Conservation (phyloP, 768 basidiomycete species). For the Dacryopinax primogenitus region DNA sequence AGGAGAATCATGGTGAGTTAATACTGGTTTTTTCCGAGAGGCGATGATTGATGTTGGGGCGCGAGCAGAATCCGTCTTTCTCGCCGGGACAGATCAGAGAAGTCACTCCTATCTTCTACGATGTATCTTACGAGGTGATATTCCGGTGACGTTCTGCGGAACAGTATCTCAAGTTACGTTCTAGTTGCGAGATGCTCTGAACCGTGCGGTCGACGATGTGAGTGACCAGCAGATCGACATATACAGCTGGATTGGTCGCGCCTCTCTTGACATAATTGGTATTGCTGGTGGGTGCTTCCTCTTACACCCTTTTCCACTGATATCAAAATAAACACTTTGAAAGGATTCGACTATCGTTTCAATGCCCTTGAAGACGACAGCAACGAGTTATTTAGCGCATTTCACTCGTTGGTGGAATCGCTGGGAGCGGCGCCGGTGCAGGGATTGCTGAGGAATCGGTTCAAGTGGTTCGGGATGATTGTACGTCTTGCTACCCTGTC, state of each 20-base stretch:
- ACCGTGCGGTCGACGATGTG: slow-evolving; percentile 18
- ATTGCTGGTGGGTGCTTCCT: slow-evolving; percentile 16
- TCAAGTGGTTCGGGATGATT: not conserved
- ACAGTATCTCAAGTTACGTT: not conserved
- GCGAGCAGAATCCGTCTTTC: slow-evolving; percentile 39
- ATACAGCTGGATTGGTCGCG: slow-evolving; percentile 4
- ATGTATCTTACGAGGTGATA: slow-evolving; percentile 41
- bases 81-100: slow-evolving; percentile 38
- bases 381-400: not conserved
- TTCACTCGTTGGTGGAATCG: not conserved
- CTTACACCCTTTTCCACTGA: not conserved
- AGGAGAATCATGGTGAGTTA: slow-evolving; percentile 7
- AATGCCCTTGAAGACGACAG: not conserved
- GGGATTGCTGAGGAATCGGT: not conserved
- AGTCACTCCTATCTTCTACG: slow-evolving; percentile 44
- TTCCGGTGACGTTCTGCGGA: not conserved
- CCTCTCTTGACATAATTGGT: slow-evolving; percentile 12
- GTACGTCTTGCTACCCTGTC: not conserved
- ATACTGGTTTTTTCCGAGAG: not conserved
- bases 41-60: not conserved
- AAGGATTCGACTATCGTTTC: not conserved
- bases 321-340: not conserved
- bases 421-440: not conserved
- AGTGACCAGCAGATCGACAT: slow-evolving; percentile 36
- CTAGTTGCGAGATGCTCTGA: slow-evolving; percentile 41